Evolutionary conservation across 2,329 filamentous ascomycete genomes (phyloP).

Genomic region (Verruconis gallopava): DNA sequence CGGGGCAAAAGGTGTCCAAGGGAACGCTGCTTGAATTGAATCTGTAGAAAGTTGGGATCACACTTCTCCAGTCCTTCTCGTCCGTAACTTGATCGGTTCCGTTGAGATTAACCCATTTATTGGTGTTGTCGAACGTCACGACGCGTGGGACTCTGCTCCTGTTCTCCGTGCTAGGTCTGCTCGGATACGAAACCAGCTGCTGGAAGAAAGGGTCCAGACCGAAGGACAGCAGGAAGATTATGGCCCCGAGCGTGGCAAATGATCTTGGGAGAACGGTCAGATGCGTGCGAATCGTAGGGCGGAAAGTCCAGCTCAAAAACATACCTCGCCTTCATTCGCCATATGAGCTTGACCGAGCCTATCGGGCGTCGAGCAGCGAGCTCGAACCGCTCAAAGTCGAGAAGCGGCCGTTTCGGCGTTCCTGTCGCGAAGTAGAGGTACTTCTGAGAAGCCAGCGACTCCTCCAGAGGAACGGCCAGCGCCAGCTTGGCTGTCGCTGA

Average conservation of each 20-base stretch:
- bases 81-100: neutral
- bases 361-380: conserved; percentile 10
- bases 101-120: neutral
- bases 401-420: conserved; percentile 17
- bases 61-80: neutral
- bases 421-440: conserved; percentile 21
- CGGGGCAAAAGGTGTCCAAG: conserved; percentile 7
- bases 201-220: conserved; percentile 22
- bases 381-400: conserved; percentile 26
- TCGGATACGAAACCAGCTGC: conserved; percentile 19
- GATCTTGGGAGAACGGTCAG: conserved; percentile 10
- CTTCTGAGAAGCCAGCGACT: conserved; percentile 22
- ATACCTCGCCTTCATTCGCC: conserved; percentile 6
- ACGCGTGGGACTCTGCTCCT: conserved; percentile 14
- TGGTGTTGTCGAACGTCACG: neutral
- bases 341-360: conserved; percentile 8
- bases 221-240: conserved; percentile 15
- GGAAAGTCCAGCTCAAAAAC: too few species aligned
- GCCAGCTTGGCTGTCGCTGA: conserved; percentile 19
- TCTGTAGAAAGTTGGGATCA: neutral
- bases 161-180: conserved; percentile 13
- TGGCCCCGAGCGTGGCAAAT: conserved; percentile 16
- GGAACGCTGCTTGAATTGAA: neutral
- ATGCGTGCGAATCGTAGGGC: too few species aligned
- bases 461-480: conserved; percentile 18